Conservation (phyloP, 2,329 filamentous ascomycete genomes). For the Fusarium circinatum region DNA sequence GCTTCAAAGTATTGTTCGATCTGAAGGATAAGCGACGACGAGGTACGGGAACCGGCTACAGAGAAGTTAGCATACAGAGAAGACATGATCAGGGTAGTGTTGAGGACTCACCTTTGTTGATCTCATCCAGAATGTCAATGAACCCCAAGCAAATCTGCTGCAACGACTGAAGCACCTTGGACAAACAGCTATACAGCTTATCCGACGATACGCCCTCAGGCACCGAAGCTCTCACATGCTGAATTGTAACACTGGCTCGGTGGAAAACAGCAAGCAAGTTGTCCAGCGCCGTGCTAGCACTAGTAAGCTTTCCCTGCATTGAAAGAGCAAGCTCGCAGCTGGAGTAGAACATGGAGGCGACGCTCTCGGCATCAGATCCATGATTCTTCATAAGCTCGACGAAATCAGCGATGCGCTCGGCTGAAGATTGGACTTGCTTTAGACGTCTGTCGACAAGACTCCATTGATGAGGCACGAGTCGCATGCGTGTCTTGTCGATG, state of each 20-base stretch:
- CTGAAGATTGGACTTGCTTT: neutral
- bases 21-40: neutral
- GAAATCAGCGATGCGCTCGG: neutral
- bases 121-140: neutral
- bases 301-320: neutral
- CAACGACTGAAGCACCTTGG: neutral
- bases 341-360: neutral
- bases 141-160: neutral
- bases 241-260: neutral
- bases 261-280: neutral
- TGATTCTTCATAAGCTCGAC: neutral
- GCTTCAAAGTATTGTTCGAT: neutral
- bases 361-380: neutral
- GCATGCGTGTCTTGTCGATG: neutral
- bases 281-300: neutral
- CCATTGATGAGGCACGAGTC: neutral
- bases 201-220: neutral
- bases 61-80: neutral
- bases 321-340: neutral
- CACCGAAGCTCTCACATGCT: neutral
- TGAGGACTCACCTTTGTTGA: neutral
- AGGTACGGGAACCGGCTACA: neutral
- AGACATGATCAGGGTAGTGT: rapidly evolving
- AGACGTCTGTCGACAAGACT: neutral
- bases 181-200: neutral